These are phyloP conservation scores for Rusavskia elegans DNA, from an alignment of 495 filamentous ascomycete genomes.

Conservation along the genomic window DNA sequence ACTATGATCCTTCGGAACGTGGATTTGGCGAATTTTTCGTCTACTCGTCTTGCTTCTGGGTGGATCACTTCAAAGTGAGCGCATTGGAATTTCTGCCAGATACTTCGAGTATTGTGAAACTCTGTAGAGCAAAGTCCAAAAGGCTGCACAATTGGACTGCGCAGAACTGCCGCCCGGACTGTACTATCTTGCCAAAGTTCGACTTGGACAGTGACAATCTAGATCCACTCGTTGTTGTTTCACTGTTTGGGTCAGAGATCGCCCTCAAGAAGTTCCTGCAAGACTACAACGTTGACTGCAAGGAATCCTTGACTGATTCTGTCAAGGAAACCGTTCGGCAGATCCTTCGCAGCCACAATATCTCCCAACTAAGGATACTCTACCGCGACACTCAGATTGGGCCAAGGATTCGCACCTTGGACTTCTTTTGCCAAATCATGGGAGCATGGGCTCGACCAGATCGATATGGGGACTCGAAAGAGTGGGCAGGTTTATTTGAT, in stretches of 20 bases:
- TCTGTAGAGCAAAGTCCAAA: slow-evolving; percentile 2
- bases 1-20: slow-evolving; percentile 1
- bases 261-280: slow-evolving; percentile 11
- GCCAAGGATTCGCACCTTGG: slow-evolving; percentile 2
- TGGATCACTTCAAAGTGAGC: slow-evolving; percentile 3
- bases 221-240: slow-evolving; percentile 17
- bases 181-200: slow-evolving; percentile 8
- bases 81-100: slow-evolving; percentile 1
- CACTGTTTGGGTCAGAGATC: slow-evolving; percentile 13
- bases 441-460: neutral
- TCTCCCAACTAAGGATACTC: slow-evolving; percentile 13
- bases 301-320: slow-evolving; percentile 7
- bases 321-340: slow-evolving; percentile 12
- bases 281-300: slow-evolving; percentile 9
- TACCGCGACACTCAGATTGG: slow-evolving; percentile 10
- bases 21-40: slow-evolving; percentile 3
- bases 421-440: slow-evolving; percentile 5
- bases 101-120: neutral
- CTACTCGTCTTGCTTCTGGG: slow-evolving; percentile 3
- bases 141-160: slow-evolving; percentile 1
- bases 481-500: slow-evolving; percentile 8
- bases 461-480: neutral
- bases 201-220: slow-evolving; percentile 13
- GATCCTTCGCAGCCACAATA: slow-evolving; percentile 12
- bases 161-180: slow-evolving; percentile 1